These are phyloP conservation scores for Colletotrichum navitas DNA, from an alignment of 2,329 filamentous ascomycete species.

Conservation along the genomic window DNA sequence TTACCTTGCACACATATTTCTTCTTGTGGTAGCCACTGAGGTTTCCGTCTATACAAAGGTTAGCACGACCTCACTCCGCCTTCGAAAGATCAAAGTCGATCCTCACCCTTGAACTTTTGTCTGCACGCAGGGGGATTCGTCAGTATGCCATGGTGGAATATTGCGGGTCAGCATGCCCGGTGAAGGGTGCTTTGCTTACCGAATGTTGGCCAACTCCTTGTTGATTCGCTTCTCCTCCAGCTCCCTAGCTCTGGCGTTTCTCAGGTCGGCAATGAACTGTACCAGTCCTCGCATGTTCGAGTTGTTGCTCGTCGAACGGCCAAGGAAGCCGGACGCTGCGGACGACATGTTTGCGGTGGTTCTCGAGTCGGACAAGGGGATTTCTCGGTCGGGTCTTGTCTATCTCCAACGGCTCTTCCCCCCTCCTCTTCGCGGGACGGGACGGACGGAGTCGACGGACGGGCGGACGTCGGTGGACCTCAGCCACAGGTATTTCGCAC, in stretches of 20 bases:
- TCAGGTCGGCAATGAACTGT: constrained; percentile 96
- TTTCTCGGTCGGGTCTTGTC: background rate
- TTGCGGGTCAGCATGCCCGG: constrained; percentile 10
- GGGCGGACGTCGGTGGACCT: constrained; percentile 12
- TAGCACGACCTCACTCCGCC: constrained; percentile 43
- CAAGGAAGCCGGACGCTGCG: constrained; percentile 71
- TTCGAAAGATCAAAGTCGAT: constrained; percentile 20
- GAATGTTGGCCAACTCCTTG: constrained; percentile 98
- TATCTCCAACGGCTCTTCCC: background rate
- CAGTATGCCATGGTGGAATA: constrained; percentile 39
- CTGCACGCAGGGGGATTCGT: constrained; percentile 52
- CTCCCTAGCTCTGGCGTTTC: constrained; percentile 94
- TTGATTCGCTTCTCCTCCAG: constrained; percentile 99
- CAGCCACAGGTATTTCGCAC: constrained; percentile 10
- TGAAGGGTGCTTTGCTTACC: constrained; percentile 60
- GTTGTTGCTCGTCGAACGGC: constrained; percentile 74
- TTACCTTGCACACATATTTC: constrained; percentile 99
- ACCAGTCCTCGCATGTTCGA: constrained; percentile 86
- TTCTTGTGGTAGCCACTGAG: constrained; percentile 98
- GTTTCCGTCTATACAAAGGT: constrained; percentile 74
- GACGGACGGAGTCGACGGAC: constrained; percentile 1
- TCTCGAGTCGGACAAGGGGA: background rate
- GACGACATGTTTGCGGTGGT: constrained; percentile 63
- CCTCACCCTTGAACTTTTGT: constrained; percentile 91
- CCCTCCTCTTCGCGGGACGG: constrained; percentile 9